Evolutionary conservation across 495 filamentous ascomycete species (phyloP).

Genomic region (Daldinia caldariorum): DNA sequence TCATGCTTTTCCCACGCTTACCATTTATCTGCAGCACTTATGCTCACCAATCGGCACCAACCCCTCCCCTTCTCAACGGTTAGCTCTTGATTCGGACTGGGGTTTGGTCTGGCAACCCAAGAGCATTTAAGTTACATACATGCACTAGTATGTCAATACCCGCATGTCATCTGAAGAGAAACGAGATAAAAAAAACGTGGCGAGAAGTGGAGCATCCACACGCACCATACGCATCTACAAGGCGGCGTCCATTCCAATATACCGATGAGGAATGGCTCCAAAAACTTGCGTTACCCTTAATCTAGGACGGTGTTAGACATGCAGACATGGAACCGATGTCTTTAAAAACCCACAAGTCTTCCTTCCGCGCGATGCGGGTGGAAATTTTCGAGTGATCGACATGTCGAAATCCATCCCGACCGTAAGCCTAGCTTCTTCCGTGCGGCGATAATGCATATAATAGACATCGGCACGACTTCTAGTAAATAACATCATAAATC

Average conservation of each 20-base stretch:
- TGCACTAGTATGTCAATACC: constrained; percentile 16
- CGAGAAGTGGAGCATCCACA: constrained; percentile 35
- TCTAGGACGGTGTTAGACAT: constrained; percentile 25
- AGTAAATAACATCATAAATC: neutral
- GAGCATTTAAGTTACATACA: constrained; percentile 24
- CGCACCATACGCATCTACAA: neutral
- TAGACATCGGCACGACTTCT: constrained; percentile 22
- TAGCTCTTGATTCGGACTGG: constrained; percentile 21
- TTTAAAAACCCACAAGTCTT: constrained; percentile 17
- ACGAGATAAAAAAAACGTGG: constrained; percentile 38
- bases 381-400: constrained; percentile 13
- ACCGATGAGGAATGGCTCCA: constrained; percentile 23
- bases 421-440: neutral
- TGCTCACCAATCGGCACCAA: constrained; percentile 28
- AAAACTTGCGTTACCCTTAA: constrained; percentile 41
- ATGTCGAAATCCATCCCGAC: neutral
- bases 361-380: constrained; percentile 22
- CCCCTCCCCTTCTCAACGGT: constrained; percentile 19
- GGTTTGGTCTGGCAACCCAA: constrained; percentile 5
- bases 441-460: neutral
- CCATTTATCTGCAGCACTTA: constrained; percentile 35
- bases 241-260: constrained; percentile 22
- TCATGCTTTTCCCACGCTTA: constrained; percentile 23
- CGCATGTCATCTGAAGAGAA: constrained; percentile 19
- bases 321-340: constrained; percentile 9